Evolutionary conservation across 31 red algal genomes (phyloP).

Genomic region (Bonnemaisonia californica): DNA sequence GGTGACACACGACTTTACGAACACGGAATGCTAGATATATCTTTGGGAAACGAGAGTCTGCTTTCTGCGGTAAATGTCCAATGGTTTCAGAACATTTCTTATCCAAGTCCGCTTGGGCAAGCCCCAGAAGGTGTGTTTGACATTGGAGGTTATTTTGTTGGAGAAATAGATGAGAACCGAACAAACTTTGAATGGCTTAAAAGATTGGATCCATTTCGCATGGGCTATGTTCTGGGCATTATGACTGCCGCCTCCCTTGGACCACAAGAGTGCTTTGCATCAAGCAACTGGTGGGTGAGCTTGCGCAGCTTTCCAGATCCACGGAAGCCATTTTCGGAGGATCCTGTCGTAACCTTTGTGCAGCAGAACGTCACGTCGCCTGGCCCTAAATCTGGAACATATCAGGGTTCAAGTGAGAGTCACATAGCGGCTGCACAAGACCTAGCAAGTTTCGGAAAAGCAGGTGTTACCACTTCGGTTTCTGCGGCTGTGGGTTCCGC

Average conservation of each 20-base stretch:
- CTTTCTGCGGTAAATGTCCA: conserved; percentile 55
- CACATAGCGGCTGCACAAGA: conserved; percentile 16
- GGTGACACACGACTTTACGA: conserved; percentile 61
- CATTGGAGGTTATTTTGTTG: conserved; percentile 64
- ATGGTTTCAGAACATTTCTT: conserved; percentile 81
- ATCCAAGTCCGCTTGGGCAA: conserved; percentile 61
- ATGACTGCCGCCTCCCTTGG: conserved; percentile 52
- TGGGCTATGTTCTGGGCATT: conserved; percentile 61
- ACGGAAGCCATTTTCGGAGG: not conserved
- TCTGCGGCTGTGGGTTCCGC: conserved; percentile 31
- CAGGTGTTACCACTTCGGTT: conserved; percentile 24
- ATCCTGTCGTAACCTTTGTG: conserved; percentile 3
- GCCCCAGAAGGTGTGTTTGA: conserved; percentile 16
- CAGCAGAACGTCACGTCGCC: not conserved
- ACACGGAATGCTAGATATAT: conserved; percentile 42
- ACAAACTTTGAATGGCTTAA: conserved; percentile 61
- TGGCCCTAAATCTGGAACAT: conserved; percentile 45
- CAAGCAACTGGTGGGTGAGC: conserved; percentile 60
- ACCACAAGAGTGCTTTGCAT: conserved; percentile 32
- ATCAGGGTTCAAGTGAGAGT: conserved; percentile 21
- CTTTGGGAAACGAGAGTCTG: conserved; percentile 22
- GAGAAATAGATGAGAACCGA: conserved; percentile 32
- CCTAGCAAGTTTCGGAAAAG: conserved; percentile 13
- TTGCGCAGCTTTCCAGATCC: conserved; percentile 57
- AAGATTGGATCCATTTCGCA: conserved; percentile 47